Percentiles rank a stretch among this genome's conserved stretches.
Conservation (phyloP, 1,284 basidiomycete species). For the Melampsora larici-populina region DNA sequence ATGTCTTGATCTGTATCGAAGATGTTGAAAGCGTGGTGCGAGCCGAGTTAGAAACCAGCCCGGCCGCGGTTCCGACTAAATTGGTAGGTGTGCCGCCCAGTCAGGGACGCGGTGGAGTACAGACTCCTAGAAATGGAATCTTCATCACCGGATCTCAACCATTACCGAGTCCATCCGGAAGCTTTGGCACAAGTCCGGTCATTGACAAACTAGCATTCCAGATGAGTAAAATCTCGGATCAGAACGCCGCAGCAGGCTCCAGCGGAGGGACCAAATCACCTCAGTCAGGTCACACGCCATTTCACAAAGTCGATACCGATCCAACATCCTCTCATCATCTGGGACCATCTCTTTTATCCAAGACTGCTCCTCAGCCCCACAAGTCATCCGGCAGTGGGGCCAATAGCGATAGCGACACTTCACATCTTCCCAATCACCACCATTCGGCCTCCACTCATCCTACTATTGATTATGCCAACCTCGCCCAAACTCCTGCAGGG, state of each 20-base stretch:
- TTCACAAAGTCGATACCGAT: neutral
- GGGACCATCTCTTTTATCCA: slow-evolving; percentile 76
- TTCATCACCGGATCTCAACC: slow-evolving; percentile 95
- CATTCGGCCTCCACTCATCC: slow-evolving; percentile 54
- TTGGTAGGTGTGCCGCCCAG: slow-evolving; percentile 92
- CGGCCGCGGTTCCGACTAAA: slow-evolving; percentile 65
- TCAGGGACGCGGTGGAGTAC: slow-evolving; percentile 92
- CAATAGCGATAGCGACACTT: slow-evolving; percentile 40
- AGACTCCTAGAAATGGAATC: slow-evolving; percentile 82
- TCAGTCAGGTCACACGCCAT: slow-evolving; percentile 36
- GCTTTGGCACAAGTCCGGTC: slow-evolving; percentile 70
- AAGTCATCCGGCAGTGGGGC: slow-evolving; percentile 44
- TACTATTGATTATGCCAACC: slow-evolving; percentile 47
- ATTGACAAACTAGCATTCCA: slow-evolving; percentile 87
- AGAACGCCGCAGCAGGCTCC: slow-evolving; percentile 26
- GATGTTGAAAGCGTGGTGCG: slow-evolving; percentile 92
- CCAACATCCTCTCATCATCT: slow-evolving; percentile 51
- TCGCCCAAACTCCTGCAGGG: slow-evolving; percentile 47
- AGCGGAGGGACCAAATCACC: slow-evolving; percentile 37
- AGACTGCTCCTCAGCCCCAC: slow-evolving; percentile 63
- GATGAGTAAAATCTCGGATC: slow-evolving; percentile 67
- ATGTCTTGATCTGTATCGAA: slow-evolving; percentile 94
- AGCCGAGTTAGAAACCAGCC: slow-evolving; percentile 68
- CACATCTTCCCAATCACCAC: slow-evolving; percentile 37
- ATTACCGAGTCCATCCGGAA: slow-evolving; percentile 72